A percentile compares a stretch with the other conserved stretches of the same genome.
phyloP scores from a whole-genome alignment of 805 yeast genomes.

The Naumovozyma baii region DNA sequence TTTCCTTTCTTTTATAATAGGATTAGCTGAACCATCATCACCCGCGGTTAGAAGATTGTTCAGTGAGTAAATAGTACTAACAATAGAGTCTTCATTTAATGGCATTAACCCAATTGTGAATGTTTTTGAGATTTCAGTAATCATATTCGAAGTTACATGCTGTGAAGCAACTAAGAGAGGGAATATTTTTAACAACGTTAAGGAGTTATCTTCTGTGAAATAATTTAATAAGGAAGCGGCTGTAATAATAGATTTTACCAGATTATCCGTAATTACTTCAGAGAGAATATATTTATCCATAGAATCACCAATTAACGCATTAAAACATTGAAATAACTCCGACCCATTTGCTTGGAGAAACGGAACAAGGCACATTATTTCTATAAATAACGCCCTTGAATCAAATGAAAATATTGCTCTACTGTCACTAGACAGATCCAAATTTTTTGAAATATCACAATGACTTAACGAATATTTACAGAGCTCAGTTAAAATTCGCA shows the following conservation, averaged over 20 bases:
- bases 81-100: slow-evolving; percentile 70
- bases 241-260: slow-evolving; percentile 36
- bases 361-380: slow-evolving; percentile 26
- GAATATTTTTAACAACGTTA: slow-evolving; percentile 32
- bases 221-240: slow-evolving; percentile 47
- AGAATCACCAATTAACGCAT: slow-evolving; percentile 40
- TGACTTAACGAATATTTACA: slow-evolving; percentile 22
- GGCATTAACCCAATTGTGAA: slow-evolving; percentile 60
- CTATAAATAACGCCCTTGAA: slow-evolving; percentile 33
- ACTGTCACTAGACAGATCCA: slow-evolving; percentile 14
- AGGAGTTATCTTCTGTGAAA: slow-evolving; percentile 27
- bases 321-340: slow-evolving; percentile 35
- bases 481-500: slow-evolving; percentile 23
- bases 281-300: slow-evolving; percentile 40
- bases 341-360: slow-evolving; percentile 38
- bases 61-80: slow-evolving; percentile 75
- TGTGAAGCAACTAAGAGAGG: slow-evolving; percentile 52
- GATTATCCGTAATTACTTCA: slow-evolving; percentile 11
- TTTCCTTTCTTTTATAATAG: slow-evolving; percentile 29
- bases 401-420: slow-evolving; percentile 16
- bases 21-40: slow-evolving; percentile 33
- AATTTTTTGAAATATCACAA: slow-evolving; percentile 9
- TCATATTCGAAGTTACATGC: slow-evolving; percentile 37
- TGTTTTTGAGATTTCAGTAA: slow-evolving; percentile 43
- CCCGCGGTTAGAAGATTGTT: slow-evolving; percentile 61